Evolutionary conservation across 768 basidiomycete species (phyloP).

Genomic region (Cyclocybe aegerita): DNA sequence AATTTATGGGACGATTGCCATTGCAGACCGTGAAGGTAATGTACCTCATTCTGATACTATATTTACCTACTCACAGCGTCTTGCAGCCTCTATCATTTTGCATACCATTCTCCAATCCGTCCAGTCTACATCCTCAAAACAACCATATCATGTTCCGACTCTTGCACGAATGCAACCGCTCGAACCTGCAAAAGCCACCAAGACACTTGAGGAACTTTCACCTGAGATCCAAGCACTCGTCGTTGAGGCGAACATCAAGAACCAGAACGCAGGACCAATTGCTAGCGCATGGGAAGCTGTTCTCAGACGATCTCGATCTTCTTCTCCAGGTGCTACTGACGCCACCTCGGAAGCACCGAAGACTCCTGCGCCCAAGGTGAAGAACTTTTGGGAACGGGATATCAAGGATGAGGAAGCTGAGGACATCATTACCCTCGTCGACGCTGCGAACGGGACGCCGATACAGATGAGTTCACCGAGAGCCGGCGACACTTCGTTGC

Average conservation of each 20-base stretch:
- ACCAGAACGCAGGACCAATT: slow-evolving; percentile 57
- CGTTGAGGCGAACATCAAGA: slow-evolving; percentile 61
- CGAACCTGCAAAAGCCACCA: slow-evolving; percentile 23
- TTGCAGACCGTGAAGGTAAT: slow-evolving; percentile 58
- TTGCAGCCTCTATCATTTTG: slow-evolving; percentile 48
- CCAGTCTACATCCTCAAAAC: slow-evolving; percentile 30
- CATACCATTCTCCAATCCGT: slow-evolving; percentile 55
- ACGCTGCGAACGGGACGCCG: slow-evolving; percentile 6
- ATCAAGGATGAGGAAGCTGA: slow-evolving; percentile 5
- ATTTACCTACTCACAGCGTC: neutral
- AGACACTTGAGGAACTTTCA: slow-evolving; percentile 40
- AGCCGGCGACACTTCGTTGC: too few relatives aligned
- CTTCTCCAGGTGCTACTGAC: neutral
- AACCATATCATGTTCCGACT: slow-evolving; percentile 31
- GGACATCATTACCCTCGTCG: slow-evolving; percentile 12
- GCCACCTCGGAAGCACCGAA: slow-evolving; percentile 7
- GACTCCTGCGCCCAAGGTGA: neutral
- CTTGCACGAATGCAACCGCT: slow-evolving; percentile 38
- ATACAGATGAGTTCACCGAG: too few relatives aligned
- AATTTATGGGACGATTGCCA: slow-evolving; percentile 37
- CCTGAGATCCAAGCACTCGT: slow-evolving; percentile 66
- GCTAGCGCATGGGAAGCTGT: slow-evolving; percentile 51
- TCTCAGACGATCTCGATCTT: slow-evolving; percentile 15
- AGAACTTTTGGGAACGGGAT: slow-evolving; percentile 23
- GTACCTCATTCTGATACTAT: neutral